Conservation (phyloP, 2,329 filamentous ascomycete species). For the Acrodontium crateriforme region DNA sequence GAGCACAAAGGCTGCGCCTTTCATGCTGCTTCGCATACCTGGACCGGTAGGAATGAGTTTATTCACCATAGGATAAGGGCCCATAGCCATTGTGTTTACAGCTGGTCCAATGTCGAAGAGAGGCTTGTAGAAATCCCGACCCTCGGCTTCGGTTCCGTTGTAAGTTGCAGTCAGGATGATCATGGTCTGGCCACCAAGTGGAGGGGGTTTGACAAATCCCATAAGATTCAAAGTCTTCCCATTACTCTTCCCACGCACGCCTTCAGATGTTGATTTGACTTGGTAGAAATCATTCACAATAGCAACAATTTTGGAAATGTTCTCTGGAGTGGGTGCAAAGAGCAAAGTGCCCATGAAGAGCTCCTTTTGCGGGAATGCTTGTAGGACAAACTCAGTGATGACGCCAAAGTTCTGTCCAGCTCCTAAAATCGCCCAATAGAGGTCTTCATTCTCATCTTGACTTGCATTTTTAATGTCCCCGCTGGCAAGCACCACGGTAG, state of each 20-base stretch:
- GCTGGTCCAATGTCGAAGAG: conserved; percentile 13
- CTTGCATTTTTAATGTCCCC: conserved; percentile 27
- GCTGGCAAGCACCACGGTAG: conserved; percentile 28
- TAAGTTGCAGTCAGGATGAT: conserved; percentile 9
- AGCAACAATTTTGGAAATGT: conserved; percentile 8
- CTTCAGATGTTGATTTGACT: conserved; percentile 6
- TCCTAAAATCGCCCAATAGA: conserved; percentile 36
- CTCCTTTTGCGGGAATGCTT: conserved; percentile 18
- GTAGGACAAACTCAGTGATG: conserved; percentile 31
- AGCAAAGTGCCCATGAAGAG: conserved; percentile 25
- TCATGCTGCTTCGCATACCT: conserved; percentile 14
- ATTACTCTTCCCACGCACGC: conserved; percentile 7
- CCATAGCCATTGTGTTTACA: conserved; percentile 11
- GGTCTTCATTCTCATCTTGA: conserved; percentile 30
- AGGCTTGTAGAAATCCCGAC: conserved; percentile 9
- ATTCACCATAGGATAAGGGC: conserved; percentile 9
- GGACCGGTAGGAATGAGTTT: conserved; percentile 9
- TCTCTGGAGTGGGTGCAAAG: conserved; percentile 17
- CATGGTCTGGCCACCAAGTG: conserved; percentile 11
- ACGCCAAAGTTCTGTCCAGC: conserved; percentile 35
- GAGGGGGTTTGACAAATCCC: conserved; percentile 12
- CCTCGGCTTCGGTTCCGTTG: conserved; percentile 10
- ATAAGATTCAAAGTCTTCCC: conserved; percentile 9
- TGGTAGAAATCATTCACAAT: conserved; percentile 12
- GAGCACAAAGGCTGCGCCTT: conserved; percentile 14